These are phyloP conservation scores for Fusarium coffeatum DNA, from an alignment of 2,329 filamentous ascomycete species.

Conservation along the genomic window DNA sequence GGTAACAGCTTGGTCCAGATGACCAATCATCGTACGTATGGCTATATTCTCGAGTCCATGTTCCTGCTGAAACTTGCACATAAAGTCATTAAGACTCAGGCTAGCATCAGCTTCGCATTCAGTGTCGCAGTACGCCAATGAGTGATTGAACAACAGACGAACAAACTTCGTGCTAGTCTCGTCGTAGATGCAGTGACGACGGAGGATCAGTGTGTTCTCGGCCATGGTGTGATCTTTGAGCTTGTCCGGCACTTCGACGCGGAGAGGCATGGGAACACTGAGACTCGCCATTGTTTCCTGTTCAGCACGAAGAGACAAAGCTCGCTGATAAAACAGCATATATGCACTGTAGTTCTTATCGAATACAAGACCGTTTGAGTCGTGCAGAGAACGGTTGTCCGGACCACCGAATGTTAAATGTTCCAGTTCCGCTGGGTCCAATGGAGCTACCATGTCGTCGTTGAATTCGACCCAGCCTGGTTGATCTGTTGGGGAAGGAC, in stretches of 20 bases:
- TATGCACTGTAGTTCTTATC: constrained; percentile 89
- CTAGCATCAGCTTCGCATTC: neutral
- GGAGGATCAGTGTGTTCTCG: constrained; percentile 79
- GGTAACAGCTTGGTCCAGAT: constrained; percentile 80
- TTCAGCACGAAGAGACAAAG: constrained; percentile 69
- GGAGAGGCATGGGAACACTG: constrained; percentile 51
- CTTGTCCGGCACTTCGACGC: constrained; percentile 57
- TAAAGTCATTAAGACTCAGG: constrained; percentile 17
- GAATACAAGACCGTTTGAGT: constrained; percentile 60
- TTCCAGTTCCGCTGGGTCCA: constrained; percentile 79
- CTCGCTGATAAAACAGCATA: constrained; percentile 96
- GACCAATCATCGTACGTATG: constrained; percentile 68
- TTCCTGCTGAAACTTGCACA: constrained; percentile 5
- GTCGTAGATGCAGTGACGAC: constrained; percentile 84
- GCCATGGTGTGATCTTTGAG: constrained; percentile 70
- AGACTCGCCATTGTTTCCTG: constrained; percentile 58
- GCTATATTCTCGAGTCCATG: constrained; percentile 59
- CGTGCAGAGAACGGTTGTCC: constrained; percentile 64
- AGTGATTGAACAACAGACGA: constrained; percentile 67
- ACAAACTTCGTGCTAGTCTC: constrained; percentile 76
- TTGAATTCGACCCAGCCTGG: constrained; percentile 91
- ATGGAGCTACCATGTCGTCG: constrained; percentile 82
- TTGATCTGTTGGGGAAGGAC: constrained; percentile 64
- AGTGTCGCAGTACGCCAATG: constrained; percentile 59
- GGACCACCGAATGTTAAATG: constrained; percentile 82